Conservation (phyloP, 2,329 filamentous ascomycete species). For the Xylaria sp. region DNA sequence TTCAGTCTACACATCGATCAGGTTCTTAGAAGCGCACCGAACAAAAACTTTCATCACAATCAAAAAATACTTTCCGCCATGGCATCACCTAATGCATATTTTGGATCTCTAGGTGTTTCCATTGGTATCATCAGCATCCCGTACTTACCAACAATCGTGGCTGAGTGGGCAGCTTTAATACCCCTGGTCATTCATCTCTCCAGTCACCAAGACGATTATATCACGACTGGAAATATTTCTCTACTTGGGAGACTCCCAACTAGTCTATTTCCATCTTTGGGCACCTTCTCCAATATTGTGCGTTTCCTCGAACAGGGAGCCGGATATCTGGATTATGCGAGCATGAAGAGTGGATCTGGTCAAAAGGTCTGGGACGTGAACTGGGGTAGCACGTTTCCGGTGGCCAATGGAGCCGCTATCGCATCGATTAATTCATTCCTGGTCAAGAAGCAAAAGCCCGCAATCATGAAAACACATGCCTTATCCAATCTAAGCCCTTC, state of each 20-base stretch:
- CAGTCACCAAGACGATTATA: conserved; percentile 5
- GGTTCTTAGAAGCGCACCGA: no score
- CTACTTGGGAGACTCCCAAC: background rate
- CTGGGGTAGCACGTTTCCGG: conserved; percentile 34
- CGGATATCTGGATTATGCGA: conserved; percentile 5
- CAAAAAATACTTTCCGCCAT: no score
- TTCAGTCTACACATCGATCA: no score
- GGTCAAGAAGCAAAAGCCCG: background rate
- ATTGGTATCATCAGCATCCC: no score
- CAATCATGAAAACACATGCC: background rate
- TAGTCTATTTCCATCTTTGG: conserved; percentile 3
- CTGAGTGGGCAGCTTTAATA: conserved; percentile 11
- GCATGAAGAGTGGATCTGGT: conserved; percentile 1
- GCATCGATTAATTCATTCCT: conserved; percentile 17
- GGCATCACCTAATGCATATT: no score
- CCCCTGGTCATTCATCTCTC: conserved; percentile 9
- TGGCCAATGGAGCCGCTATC: conserved; percentile 31
- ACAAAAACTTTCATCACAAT: no score
- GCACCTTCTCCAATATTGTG: background rate
- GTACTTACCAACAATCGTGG: background rate
- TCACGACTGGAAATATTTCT: conserved; percentile 5
- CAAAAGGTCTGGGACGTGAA: conserved; percentile 31
- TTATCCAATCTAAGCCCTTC: conserved; percentile 4
- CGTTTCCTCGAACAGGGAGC: background rate
- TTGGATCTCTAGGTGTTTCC: no score